Conservation (phyloP, 768 basidiomycete species). For the Leccinum uliginosum region DNA sequence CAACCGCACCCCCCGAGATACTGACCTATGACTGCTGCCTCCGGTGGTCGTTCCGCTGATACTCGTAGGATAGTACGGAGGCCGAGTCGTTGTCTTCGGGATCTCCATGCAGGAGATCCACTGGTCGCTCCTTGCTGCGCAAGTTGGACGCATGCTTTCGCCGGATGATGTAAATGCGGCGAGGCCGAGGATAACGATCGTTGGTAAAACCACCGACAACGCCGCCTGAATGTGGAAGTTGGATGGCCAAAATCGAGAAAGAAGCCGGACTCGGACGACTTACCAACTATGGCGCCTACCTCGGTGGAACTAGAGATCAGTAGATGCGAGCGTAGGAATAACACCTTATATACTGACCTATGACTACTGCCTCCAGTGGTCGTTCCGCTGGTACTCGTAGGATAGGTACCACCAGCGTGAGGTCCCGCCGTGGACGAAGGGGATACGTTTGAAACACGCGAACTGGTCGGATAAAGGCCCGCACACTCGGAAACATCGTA, state of each 20-base stretch:
- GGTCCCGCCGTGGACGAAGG: slow-evolving; percentile 75
- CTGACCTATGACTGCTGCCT: too few species aligned
- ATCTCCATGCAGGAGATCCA: slow-evolving; percentile 58
- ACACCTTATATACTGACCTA: slow-evolving; percentile 18
- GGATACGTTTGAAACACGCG: slow-evolving; percentile 54
- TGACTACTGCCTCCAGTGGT: slow-evolving; percentile 23
- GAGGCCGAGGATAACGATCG: slow-evolving; percentile 38
- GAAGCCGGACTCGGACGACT: slow-evolving; percentile 5
- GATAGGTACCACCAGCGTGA: slow-evolving; percentile 71
- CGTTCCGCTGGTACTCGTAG: slow-evolving; percentile 44
- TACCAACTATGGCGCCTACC: slow-evolving; percentile 50
- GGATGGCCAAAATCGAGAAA: not conserved
- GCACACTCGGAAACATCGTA: slow-evolving; percentile 53
- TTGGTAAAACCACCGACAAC: slow-evolving; percentile 56
- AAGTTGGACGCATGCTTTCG: slow-evolving; percentile 37
- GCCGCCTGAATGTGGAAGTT: slow-evolving; percentile 36
- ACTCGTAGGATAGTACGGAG: too few species aligned
- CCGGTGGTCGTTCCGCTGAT: too few species aligned
- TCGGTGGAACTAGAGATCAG: slow-evolving; percentile 31
- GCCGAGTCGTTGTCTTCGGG: slow-evolving; percentile 55
- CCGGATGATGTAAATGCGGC: slow-evolving; percentile 44
- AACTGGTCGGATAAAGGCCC: slow-evolving; percentile 44
- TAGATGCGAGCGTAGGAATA: not conserved
- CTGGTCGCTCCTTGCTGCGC: slow-evolving; percentile 51
- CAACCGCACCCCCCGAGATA: too few species aligned